Evolutionary conservation across 306 rosid genomes (phyloP), one percentile per base, ranked within the genome.

Genomic region (Trichosanthes truncata): DNA sequence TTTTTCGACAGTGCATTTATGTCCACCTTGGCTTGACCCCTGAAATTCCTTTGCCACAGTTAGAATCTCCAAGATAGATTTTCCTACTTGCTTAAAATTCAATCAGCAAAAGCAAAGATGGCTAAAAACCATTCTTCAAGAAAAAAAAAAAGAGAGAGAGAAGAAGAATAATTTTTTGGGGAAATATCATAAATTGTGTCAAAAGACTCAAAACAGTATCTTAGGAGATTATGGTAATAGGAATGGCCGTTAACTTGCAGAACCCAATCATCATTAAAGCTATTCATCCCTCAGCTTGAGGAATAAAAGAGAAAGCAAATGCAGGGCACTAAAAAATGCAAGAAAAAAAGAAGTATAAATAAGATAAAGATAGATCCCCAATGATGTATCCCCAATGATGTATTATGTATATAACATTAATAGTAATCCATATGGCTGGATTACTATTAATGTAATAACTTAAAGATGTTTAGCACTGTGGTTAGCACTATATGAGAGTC

Each of bases 21-120:
- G 81, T 83, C 83, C 62, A 82, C 80, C 26, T 81, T 85, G 79
- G 84, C 72, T 81, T 80, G 85, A 83, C 80, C 86, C 94, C 95
- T 94, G 88, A 63, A 71, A 86, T 55, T 82, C 78, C 74, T 79
- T 38, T 75, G 10, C 46, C 79, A 51, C 63, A 7, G 52, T 55
- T 43, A 78, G 26, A 48, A 26, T 25, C 60, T 26, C 53, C 43
- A 73, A 15, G 45, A 41, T 21, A 69, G 35, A 6, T 13, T 46
- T 63, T 41, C 76, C 18, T 41, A 41, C 56, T 71, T 15, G 38
- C 14, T 15, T 5, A 46, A 25, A 10, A 45, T 40, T 72, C 77
- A 18, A 73, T 73, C 40, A 36, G 29, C 36, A 23, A 46, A 45
- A 25, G 59, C 59, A 23, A 46, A 46, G 12, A 43, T 46, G 59